phyloP scores from a whole-genome alignment of 2,329 filamentous ascomycete species.

The Hypocreales sp. region DNA sequence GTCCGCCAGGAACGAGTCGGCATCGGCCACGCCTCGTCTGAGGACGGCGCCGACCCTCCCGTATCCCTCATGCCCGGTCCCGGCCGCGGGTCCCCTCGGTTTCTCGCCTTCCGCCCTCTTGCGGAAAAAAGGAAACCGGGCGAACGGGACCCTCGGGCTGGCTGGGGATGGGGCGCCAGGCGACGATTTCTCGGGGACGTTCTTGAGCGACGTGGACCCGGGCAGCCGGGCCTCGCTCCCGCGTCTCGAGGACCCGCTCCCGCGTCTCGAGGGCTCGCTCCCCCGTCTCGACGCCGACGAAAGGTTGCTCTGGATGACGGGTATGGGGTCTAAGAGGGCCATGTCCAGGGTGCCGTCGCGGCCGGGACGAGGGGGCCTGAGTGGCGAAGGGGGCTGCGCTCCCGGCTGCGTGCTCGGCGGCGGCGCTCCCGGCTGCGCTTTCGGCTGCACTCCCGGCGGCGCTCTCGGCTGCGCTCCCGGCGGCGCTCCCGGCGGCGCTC shows the following conservation, averaged over 20 bases:
- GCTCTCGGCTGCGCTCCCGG: no score
- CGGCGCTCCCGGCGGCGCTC: no score
- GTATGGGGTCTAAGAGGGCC: conserved; percentile 29
- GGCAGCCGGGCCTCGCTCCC: no score
- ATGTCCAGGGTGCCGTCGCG: conserved; percentile 52
- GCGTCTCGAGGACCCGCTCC: no score
- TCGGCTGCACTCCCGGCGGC: no score
- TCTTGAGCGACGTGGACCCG: conserved; percentile 19
- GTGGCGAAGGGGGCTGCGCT: no score
- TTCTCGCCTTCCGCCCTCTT: no score
- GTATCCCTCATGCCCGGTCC: conserved; percentile 88
- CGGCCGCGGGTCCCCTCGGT: conserved; percentile 64
- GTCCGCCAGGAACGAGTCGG: conserved; percentile 43
- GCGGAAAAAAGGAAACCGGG: conserved; percentile 70
- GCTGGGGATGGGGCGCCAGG: no score
- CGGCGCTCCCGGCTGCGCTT: no score
- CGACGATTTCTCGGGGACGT: no score
- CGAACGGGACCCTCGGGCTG: no score
- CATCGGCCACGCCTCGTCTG: conserved; percentile 32
- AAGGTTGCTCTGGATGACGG: conserved; percentile 48
- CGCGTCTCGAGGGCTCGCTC: conserved; percentile 21
- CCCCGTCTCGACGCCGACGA: conserved; percentile 31
- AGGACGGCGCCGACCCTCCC: conserved; percentile 46
- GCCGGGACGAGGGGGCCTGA: conserved; percentile 51
- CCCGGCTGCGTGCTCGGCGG: conserved; percentile 21